Base-by-base conservation (phyloP, 495 filamentous ascomycete genomes). In the Xylaria sp. region DNA sequence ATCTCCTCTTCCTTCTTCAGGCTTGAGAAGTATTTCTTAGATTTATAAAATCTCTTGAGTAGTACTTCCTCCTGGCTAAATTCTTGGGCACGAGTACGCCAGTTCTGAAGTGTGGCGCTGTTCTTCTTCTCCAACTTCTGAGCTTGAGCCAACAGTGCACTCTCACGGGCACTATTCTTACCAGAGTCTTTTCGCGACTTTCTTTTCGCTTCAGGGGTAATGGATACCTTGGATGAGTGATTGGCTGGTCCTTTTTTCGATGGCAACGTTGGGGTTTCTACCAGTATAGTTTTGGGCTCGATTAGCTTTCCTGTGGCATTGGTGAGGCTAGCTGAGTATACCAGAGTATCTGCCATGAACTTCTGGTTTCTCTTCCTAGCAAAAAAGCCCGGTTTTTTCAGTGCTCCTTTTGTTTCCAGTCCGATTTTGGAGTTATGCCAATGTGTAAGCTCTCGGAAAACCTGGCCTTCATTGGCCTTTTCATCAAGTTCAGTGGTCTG, bases 301-400 rank as follows among this genome's bases (percentile, higher is more conserved):
- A 94, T 79, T 7, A 80, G 82, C 67, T 88, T 90, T 5, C 91
- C 91, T 3, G 83, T 80, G 9, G 88, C 81, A 61, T 90, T 90
- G 0, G 90, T 90, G 40, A 95, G 80, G 79, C 91, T 93, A 14
- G 87, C 90, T 1, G 92, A 90, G 77, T 94, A 95, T 3, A 83
- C 80, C 58, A 81, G 82, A 80, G 92, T 92, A 66, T 92, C 89
- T 0, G 82, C 82, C 85, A 90, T 88, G 75, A 85, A 85, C 69
- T 88, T 86, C 69, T 91, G 87, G 2, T 78, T 79, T 69, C 78
- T 82, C 50, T 76, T 77, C 58, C 46, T 68, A 7, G 79, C 76
- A 31, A 31, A 73, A 40, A 73, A 77, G 3, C 71, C 76, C n/a
- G 73, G 69, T 24, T 67, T 57, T 17, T 68, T 73, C 55, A 33